phyloP scores from a whole-genome alignment of 2,329 filamentous ascomycete species.

The Beauveria varroae region DNA sequence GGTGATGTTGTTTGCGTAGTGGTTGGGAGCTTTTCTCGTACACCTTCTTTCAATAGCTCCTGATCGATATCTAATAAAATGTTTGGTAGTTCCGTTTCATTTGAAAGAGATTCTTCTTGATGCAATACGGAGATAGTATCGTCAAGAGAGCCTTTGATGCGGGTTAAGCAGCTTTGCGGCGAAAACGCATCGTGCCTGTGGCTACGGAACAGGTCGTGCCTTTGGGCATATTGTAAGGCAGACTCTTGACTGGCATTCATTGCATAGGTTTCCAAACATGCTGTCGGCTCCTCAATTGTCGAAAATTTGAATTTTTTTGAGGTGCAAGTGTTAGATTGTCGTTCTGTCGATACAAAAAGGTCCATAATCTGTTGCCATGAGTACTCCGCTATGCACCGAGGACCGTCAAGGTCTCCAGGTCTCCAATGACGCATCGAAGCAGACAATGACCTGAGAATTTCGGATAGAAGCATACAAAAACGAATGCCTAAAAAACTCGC shows the following conservation, averaged over 20 bases:
- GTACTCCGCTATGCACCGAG: too few relatives aligned
- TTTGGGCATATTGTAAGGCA: neutral
- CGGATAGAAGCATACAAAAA: neutral
- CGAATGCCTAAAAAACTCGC: too few relatives aligned
- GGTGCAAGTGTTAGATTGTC: neutral
- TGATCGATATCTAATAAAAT: neutral
- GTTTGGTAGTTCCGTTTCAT: neutral
- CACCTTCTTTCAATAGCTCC: neutral
- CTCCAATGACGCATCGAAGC: neutral
- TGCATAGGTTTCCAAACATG: neutral
- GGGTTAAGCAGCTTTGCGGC: neutral
- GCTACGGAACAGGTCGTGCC: conserved; percentile 1
- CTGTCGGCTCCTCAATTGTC: too few relatives aligned
- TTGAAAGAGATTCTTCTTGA: neutral
- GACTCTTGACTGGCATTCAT: conserved; percentile 6
- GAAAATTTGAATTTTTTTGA: neutral
- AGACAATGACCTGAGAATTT: neutral
- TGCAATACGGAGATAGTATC: too few relatives aligned
- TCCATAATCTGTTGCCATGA: neutral
- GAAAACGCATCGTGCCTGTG: neutral
- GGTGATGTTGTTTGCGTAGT: neutral
- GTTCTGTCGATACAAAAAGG: neutral
- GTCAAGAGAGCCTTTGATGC: neutral
- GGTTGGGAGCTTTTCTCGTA: neutral
- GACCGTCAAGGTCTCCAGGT: neutral